Percentiles rank a stretch among this genome's conserved stretches.
Evolutionary conservation across 768 basidiomycete genomes (phyloP).

Genomic region (Lactarius deliciosus): DNA sequence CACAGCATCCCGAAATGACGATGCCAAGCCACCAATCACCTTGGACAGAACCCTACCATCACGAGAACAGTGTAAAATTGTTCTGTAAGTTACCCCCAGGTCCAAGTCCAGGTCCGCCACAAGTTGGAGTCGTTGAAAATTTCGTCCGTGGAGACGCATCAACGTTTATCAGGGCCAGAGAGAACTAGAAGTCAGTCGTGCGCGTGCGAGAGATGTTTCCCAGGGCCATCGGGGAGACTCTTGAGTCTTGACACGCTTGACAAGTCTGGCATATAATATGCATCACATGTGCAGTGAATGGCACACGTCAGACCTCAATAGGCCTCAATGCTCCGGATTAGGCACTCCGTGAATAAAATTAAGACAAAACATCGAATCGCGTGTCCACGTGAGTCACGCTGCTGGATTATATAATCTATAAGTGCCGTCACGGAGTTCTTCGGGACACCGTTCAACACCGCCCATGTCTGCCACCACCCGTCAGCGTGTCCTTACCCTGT

Average conservation of each 20-base stretch:
- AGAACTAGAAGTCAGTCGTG: background rate
- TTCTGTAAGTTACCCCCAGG: background rate
- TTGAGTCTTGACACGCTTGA: background rate
- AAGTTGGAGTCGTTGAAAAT: background rate
- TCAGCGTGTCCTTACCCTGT: conserved; percentile 65
- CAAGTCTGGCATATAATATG: background rate
- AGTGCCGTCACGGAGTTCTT: background rate
- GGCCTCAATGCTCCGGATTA: too few species aligned
- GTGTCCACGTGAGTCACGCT: background rate
- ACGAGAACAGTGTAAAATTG: background rate
- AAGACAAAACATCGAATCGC: too few species aligned
- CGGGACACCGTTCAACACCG: background rate
- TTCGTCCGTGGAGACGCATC: background rate
- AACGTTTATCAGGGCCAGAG: background rate
- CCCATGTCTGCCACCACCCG: conserved; percentile 47
- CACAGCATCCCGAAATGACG: background rate
- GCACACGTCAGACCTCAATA: background rate
- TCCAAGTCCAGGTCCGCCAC: too few species aligned
- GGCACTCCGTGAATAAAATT: too few species aligned
- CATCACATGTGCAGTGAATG: background rate
- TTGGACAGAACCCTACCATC: background rate
- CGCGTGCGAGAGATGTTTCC: background rate
- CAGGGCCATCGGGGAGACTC: background rate
- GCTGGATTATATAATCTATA: background rate
- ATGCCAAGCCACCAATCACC: background rate